Percentiles rank a stretch among this genome's conserved stretches.
These are phyloP conservation scores for Tranzscheliella williamsii DNA, from an alignment of 1,284 basidiomycete genomes.

Conservation along the genomic window DNA sequence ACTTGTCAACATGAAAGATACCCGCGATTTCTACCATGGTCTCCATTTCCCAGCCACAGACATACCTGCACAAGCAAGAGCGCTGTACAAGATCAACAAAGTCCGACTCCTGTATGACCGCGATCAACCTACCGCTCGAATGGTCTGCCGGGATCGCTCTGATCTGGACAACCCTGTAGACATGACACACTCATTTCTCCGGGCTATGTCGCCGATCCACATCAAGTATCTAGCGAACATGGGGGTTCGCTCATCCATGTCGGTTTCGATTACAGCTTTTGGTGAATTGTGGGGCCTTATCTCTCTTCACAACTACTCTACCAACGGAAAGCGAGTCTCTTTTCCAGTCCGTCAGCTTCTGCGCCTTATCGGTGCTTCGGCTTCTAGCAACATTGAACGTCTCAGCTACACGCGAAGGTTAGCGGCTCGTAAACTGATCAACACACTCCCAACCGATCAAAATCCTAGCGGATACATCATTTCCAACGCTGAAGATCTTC, in stretches of 20 bases:
- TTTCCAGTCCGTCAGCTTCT: slow-evolving; percentile 75
- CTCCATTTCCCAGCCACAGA: slow-evolving; percentile 70
- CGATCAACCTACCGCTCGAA: slow-evolving; percentile 74
- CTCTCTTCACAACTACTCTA: slow-evolving; percentile 79
- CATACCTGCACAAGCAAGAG: slow-evolving; percentile 68
- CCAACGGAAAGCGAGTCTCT: slow-evolving; percentile 77
- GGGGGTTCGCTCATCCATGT: slow-evolving; percentile 60
- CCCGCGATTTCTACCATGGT: slow-evolving; percentile 77
- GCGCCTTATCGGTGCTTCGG: slow-evolving; percentile 77
- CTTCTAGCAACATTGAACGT: slow-evolving; percentile 81
- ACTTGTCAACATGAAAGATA: slow-evolving; percentile 78
- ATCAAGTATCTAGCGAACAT: slow-evolving; percentile 68
- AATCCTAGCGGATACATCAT: slow-evolving; percentile 83
- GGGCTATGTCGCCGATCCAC: slow-evolving; percentile 88
- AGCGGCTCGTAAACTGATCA: slow-evolving; percentile 79
- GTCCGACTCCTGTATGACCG: slow-evolving; percentile 81
- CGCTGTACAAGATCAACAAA: slow-evolving; percentile 71
- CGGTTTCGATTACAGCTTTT: slow-evolving; percentile 77
- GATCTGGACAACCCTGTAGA: slow-evolving; percentile 77
- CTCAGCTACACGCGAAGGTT: slow-evolving; percentile 78
- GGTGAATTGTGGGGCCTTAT: slow-evolving; percentile 83
- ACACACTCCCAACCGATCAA: slow-evolving; percentile 72
- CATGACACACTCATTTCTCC: slow-evolving; percentile 84
- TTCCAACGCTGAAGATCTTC: slow-evolving; percentile 80
- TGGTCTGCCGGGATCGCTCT: slow-evolving; percentile 71